These are phyloP conservation scores for Pyricularia sp. DNA, from an alignment of 2,329 filamentous ascomycete species.

Conservation along the genomic window DNA sequence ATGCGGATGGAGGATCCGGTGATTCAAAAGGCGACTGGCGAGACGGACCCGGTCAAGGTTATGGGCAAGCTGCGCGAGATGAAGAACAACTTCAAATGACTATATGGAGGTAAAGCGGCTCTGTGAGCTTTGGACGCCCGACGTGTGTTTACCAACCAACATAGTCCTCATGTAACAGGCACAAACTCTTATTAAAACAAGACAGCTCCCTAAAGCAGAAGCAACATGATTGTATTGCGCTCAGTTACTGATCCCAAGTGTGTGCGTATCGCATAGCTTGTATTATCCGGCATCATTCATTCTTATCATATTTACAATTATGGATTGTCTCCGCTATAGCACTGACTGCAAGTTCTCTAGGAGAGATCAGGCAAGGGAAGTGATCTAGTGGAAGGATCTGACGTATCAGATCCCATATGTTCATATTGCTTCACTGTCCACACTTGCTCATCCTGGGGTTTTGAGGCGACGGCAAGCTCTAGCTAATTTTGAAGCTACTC, in stretches of 20 bases:
- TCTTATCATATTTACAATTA: background rate
- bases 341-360: background rate
- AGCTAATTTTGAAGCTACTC: slow-evolving; percentile 48
- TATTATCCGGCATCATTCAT: background rate
- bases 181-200: too few relatives aligned
- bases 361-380: background rate
- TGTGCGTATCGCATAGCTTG: too few relatives aligned
- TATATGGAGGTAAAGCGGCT: slow-evolving; percentile 9
- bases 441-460: slow-evolving; percentile 51
- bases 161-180: too few relatives aligned
- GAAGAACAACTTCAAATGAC: slow-evolving; percentile 72
- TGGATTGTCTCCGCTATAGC: background rate
- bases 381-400: background rate
- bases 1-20: slow-evolving; percentile 81
- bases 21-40: slow-evolving; percentile 75
- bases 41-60: slow-evolving; percentile 70
- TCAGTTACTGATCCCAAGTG: too few relatives aligned
- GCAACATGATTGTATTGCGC: too few relatives aligned
- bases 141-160: too few relatives aligned
- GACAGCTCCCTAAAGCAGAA: too few relatives aligned
- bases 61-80: slow-evolving; percentile 81
- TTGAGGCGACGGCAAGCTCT: slow-evolving; percentile 52
- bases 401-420: slow-evolving; percentile 18
- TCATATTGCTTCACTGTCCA: slow-evolving; percentile 61
- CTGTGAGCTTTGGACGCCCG: background rate